Conservation (phyloP, 495 filamentous ascomycete species). For the Penicillium chermesinum region DNA sequence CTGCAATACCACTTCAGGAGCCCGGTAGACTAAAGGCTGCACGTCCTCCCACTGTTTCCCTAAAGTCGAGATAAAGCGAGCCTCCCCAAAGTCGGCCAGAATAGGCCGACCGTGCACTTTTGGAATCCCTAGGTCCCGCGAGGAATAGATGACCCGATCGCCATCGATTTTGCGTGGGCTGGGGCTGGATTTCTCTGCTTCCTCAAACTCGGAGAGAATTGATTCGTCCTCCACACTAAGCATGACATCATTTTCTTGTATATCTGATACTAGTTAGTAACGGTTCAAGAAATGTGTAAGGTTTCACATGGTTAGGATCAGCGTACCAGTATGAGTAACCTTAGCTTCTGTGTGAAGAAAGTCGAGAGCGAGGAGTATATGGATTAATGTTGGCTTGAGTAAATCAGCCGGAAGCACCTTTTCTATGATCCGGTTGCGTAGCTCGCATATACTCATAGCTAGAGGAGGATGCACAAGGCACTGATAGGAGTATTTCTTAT, state of each 20-base stretch:
- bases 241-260: slow-evolving; percentile 28
- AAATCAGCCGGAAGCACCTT: slow-evolving; percentile 10
- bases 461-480: slow-evolving; percentile 30
- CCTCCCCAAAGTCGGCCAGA: slow-evolving; percentile 28
- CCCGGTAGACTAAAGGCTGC: slow-evolving; percentile 31
- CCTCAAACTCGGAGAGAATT: slow-evolving; percentile 23
- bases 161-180: slow-evolving; percentile 14
- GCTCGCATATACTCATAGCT: slow-evolving; percentile 17
- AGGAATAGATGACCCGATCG: slow-evolving; percentile 21
- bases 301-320: not conserved
- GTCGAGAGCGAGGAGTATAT: slow-evolving; percentile 32
- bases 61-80: slow-evolving; percentile 8
- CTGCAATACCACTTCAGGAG: slow-evolving; percentile 37
- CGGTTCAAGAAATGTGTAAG: not conserved
- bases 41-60: slow-evolving; percentile 18
- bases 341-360: slow-evolving; percentile 26
- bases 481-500: slow-evolving; percentile 13
- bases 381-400: slow-evolving; percentile 16
- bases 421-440: slow-evolving; percentile 4
- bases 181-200: slow-evolving; percentile 19
- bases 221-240: slow-evolving; percentile 26
- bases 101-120: slow-evolving; percentile 14
- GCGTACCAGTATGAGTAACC: slow-evolving; percentile 39
- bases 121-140: slow-evolving; percentile 7
- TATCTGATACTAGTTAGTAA: slow-evolving; percentile 14